Base-by-base conservation (phyloP, 78 protist species). In the Emiliania huxleyi region DNA sequence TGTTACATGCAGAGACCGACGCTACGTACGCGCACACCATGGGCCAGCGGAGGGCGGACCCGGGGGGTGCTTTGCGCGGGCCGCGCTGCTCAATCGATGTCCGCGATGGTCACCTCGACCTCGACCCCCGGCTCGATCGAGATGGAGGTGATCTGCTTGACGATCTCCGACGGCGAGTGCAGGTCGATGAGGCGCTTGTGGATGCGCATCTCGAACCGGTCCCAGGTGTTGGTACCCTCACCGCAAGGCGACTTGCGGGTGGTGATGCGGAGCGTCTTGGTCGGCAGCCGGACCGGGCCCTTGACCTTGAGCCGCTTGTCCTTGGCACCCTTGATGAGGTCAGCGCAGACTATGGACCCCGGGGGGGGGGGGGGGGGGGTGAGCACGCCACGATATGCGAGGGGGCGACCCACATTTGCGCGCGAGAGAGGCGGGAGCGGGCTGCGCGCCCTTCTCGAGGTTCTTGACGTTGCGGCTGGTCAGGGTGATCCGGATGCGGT, bases 261-360 rank as follows among this genome's bases (percentile, higher is more conserved):
- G 93, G 99, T 98, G 90, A 99, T 95, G 90, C 97, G 95, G 84
- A 99, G 98, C 48, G 48, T 69, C 96, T 97, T 97, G 95, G 99
- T 99, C 73, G 99, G 99, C 95, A 99, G 95, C 91, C 99, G 98
- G 91, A 98, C 98, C 91, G 99, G 99, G n/a, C 99, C 99, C 95
- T 96, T 94, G 91, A 97, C 96, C 91, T 48, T 94, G 81, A 98
- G 93, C 69, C 92, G 84, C 95, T 98, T 93, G 94, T 95, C 95
- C 94, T 96, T 95, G 90, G 99, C 99, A 48, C 97, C 97, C 42
- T 71, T 44, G 95, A 98, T 94, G 94, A 99, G 96, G 37, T 98
- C 98, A 35, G 96, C 40, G 94, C 98, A 99, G 35, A 98, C 99
- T 94, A 45, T 85, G 56, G 45, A 21, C 3, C 18, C 42, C 23